phyloP scores from a whole-genome alignment of 2,329 filamentous ascomycete genomes.

The Xylaria arbuscula region DNA sequence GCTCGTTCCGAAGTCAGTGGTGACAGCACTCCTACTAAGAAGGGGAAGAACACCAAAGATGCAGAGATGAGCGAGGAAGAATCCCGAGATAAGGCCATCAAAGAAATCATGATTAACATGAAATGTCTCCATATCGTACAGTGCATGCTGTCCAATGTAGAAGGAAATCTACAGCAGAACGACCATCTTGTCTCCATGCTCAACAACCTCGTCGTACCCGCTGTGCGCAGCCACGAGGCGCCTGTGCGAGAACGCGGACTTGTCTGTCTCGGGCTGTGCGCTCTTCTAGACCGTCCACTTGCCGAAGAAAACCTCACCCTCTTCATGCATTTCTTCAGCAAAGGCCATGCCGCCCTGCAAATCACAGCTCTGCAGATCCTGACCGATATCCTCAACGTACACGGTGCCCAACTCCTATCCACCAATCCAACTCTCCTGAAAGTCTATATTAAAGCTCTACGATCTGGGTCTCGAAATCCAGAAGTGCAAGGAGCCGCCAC shows the following conservation, averaged over 20 bases:
- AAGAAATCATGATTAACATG: constrained; percentile 96
- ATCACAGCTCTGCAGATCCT: constrained; percentile 91
- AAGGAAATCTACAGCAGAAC: constrained; percentile 87
- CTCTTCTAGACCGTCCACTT: constrained; percentile 88
- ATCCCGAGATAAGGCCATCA: constrained; percentile 78
- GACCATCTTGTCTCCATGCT: constrained; percentile 95
- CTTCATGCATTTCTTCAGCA: constrained; percentile 95
- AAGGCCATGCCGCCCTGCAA: constrained; percentile 89
- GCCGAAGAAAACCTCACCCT: constrained; percentile 91
- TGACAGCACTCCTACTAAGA: constrained; percentile 66
- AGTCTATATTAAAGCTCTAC: constrained; percentile 85
- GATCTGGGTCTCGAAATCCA: constrained; percentile 73
- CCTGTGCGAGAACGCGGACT: constrained; percentile 92
- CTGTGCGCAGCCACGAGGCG: constrained; percentile 91
- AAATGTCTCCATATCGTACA: constrained; percentile 98
- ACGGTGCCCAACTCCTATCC: constrained; percentile 81
- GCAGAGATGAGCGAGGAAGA: constrained; percentile 70
- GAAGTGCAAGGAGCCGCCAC: constrained; percentile 85
- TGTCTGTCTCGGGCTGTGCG: constrained; percentile 89
- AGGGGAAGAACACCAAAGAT: constrained; percentile 55
- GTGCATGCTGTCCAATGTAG: constrained; percentile 95
- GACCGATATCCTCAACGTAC: constrained; percentile 90
- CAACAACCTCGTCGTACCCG: constrained; percentile 95
- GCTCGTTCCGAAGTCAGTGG: constrained; percentile 86
- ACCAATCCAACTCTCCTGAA: constrained; percentile 79